Conservation (phyloP, 2,329 filamentous ascomycete genomes). For the Thielaviopsis ethacetica region DNA sequence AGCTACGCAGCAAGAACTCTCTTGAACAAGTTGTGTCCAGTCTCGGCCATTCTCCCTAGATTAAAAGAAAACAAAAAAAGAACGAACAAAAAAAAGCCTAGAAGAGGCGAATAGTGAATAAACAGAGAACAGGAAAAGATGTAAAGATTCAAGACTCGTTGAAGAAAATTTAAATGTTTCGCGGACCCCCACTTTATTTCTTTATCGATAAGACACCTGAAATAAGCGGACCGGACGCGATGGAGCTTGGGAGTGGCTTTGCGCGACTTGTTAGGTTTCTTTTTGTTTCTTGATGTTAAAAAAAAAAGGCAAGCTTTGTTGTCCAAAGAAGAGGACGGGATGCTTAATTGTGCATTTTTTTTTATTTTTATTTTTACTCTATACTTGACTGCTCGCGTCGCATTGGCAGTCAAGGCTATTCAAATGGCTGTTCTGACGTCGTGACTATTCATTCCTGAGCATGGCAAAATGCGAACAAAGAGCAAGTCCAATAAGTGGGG, state of each 20-base stretch:
- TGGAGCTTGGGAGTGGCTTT: neutral
- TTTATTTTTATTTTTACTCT: too few species aligned
- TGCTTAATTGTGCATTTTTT: too few species aligned
- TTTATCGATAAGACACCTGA: neutral
- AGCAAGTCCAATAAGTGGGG: neutral
- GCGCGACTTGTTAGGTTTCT: neutral
- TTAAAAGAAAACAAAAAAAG: neutral
- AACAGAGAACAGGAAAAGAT: neutral
- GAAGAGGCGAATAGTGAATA: neutral
- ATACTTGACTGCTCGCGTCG: too few species aligned
- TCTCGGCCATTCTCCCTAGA: neutral
- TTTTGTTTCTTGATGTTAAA: too few species aligned
- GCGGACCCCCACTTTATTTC: neutral
- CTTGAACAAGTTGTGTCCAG: neutral
- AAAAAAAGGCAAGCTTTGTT: too few species aligned
- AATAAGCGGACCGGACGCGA: neutral
- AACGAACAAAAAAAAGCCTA: neutral
- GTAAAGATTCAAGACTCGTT: neutral
- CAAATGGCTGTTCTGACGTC: too few species aligned
- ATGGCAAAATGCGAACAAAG: neutral
- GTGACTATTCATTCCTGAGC: neutral
- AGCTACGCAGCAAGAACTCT: neutral
- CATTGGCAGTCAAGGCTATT: too few species aligned
- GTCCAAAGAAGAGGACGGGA: too few species aligned
- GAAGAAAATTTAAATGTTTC: neutral